Percentiles rank a stretch among this genome's conserved stretches.
Conservation (phyloP, 306 rosid genomes). For the Arachis hypogaea region DNA sequence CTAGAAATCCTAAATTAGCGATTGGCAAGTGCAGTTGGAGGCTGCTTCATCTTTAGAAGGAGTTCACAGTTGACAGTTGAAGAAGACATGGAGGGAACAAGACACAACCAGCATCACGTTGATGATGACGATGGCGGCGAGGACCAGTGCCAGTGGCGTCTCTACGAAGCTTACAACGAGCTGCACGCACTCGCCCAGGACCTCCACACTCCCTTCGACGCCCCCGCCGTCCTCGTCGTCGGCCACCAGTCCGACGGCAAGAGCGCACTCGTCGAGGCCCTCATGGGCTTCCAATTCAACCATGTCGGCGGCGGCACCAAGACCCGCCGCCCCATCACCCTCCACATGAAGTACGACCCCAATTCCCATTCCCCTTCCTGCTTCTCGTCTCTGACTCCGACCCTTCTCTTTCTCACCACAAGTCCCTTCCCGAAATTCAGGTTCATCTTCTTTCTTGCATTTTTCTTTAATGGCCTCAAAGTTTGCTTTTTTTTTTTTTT, state of each 20-base stretch:
- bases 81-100: background rate
- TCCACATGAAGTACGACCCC: conserved; percentile 56
- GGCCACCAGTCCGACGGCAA: conserved; percentile 99
- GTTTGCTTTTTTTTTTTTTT: background rate
- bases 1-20: background rate
- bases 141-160: conserved; percentile 43
- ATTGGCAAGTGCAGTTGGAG: background rate
- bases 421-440: conserved; percentile 75
- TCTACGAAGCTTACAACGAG: conserved; percentile 88
- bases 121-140: conserved; percentile 18
- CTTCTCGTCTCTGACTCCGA: conserved; percentile 45
- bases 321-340: conserved; percentile 54
- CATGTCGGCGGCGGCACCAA: conserved; percentile 98
- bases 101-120: background rate
- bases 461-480: background rate
- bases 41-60: background rate
- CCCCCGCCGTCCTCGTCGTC: conserved; percentile 89
- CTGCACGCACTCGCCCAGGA: conserved; percentile 81
- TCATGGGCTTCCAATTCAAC: conserved; percentile 99
- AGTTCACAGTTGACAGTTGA: too few relatives aligned
- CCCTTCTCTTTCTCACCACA: conserved; percentile 48
- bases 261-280: conserved; percentile 91
- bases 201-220: conserved; percentile 78
- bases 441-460: conserved; percentile 16
- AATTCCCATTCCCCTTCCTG: conserved; percentile 50